Evolutionary conservation across 2,329 filamentous ascomycete genomes (phyloP).

Genomic region (Colletotrichum australisinense): DNA sequence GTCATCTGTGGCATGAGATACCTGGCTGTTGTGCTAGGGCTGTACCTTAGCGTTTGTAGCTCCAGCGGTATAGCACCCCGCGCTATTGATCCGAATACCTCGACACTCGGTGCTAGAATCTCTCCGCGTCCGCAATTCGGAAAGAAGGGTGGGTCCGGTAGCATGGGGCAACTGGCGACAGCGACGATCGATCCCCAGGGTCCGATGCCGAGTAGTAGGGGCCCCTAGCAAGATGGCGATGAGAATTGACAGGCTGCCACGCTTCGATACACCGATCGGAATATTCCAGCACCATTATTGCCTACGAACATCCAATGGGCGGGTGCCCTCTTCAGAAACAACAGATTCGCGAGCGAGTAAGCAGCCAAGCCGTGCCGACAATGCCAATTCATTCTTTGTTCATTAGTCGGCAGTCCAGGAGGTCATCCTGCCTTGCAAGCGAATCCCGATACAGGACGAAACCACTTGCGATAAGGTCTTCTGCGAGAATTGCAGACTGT

Average conservation of each 20-base stretch:
- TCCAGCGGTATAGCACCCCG: background rate
- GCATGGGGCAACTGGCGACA: background rate
- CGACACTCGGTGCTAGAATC: constrained; percentile 28
- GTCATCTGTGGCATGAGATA: too few relatives aligned
- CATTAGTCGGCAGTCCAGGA: background rate
- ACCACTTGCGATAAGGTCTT: background rate
- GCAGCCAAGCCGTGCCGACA: too few relatives aligned
- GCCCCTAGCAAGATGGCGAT: background rate
- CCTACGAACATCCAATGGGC: too few relatives aligned
- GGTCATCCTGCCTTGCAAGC: background rate
- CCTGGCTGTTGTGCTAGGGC: too few relatives aligned
- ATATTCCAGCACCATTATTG: constrained; percentile 14
- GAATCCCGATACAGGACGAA: background rate
- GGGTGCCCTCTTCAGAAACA: too few relatives aligned
- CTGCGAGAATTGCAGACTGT: background rate
- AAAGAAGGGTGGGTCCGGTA: background rate
- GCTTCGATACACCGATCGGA: background rate
- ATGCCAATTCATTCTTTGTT: too few relatives aligned
- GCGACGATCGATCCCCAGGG: constrained; percentile 26
- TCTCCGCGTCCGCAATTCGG: constrained; percentile 30
- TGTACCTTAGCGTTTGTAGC: background rate
- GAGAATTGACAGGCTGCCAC: background rate
- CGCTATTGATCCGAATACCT: constrained; percentile 13
- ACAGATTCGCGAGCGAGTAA: too few relatives aligned
- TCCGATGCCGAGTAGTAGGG: constrained; percentile 3